These are phyloP conservation scores for Biscogniauxia sp. DNA, from an alignment of 2,329 filamentous ascomycete species.

Conservation along the genomic window DNA sequence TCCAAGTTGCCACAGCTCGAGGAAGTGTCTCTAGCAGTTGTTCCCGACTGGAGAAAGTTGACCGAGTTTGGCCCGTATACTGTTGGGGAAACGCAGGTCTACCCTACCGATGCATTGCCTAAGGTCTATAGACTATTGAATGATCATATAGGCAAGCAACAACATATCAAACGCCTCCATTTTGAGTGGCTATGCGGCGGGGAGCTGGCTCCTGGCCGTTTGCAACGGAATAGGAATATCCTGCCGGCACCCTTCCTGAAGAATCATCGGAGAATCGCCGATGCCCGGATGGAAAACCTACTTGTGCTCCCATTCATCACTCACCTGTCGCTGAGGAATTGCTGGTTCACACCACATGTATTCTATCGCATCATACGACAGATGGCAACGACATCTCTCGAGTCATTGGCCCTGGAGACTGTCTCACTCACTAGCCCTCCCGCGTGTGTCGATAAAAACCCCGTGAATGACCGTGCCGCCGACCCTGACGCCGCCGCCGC, in stretches of 20 bases:
- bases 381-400: slow-evolving; percentile 47
- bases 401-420: slow-evolving; percentile 58
- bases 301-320: slow-evolving; percentile 56
- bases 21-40: slow-evolving; percentile 57
- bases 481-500: too few relatives aligned
- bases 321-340: slow-evolving; percentile 63
- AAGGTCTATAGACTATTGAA: slow-evolving; percentile 53
- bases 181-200: slow-evolving; percentile 68
- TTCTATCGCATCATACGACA: slow-evolving; percentile 50
- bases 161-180: slow-evolving; percentile 55
- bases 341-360: slow-evolving; percentile 62
- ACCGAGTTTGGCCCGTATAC: slow-evolving; percentile 49
- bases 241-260: slow-evolving; percentile 58
- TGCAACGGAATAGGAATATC: slow-evolving; percentile 60
- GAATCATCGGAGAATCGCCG: slow-evolving; percentile 13
- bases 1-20: slow-evolving; percentile 51
- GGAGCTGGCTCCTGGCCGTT: slow-evolving; percentile 61
- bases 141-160: slow-evolving; percentile 44
- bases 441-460: slow-evolving; percentile 10
- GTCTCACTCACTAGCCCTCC: slow-evolving; percentile 59
- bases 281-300: slow-evolving; percentile 33
- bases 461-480: neutral
- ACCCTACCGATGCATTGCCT: slow-evolving; percentile 50
- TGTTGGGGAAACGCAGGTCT: slow-evolving; percentile 46
- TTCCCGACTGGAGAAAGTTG: slow-evolving; percentile 65